These are phyloP conservation scores for Alternaria sp. DNA, from an alignment of 2,329 filamentous ascomycete species.

Conservation along the genomic window DNA sequence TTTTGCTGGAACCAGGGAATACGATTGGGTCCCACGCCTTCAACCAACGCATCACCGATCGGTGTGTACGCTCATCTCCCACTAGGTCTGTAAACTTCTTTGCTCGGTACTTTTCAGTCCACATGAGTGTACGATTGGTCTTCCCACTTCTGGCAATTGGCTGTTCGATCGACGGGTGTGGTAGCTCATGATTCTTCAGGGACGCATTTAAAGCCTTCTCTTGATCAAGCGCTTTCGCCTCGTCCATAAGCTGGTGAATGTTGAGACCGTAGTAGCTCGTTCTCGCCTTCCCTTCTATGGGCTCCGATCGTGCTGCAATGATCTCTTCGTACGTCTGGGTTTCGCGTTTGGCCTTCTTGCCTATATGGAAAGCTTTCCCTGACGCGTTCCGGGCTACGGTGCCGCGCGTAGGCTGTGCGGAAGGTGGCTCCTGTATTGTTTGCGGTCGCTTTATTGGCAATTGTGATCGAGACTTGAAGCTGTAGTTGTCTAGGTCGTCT, in stretches of 20 bases:
- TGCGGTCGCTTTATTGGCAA: slow-evolving; percentile 34
- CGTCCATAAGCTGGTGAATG: slow-evolving; percentile 82
- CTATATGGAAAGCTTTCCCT: slow-evolving; percentile 66
- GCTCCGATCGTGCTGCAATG: slow-evolving; percentile 71
- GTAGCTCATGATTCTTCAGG: slow-evolving; percentile 34
- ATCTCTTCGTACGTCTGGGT: slow-evolving; percentile 70
- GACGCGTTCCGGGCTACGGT: slow-evolving; percentile 58
- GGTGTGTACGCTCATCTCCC: slow-evolving; percentile 92
- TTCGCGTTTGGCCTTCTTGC: slow-evolving; percentile 60
- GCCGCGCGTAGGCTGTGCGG: slow-evolving; percentile 31
- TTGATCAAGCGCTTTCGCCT: slow-evolving; percentile 69
- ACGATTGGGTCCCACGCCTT: slow-evolving; percentile 94
- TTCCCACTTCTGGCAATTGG: slow-evolving; percentile 36
- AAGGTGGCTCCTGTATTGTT: slow-evolving; percentile 23
- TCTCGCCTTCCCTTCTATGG: slow-evolving; percentile 69
- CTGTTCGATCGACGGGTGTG: slow-evolving; percentile 53
- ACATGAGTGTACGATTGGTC: slow-evolving; percentile 67
- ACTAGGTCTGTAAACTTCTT: slow-evolving; percentile 91
- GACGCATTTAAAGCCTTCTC: slow-evolving; percentile 45
- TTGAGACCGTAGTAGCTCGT: slow-evolving; percentile 91
- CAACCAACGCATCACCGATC: slow-evolving; percentile 88
- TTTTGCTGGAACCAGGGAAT: slow-evolving; percentile 77
- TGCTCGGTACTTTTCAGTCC: slow-evolving; percentile 98
- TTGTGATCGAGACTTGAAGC: slow-evolving; percentile 37
- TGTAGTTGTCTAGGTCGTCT: slow-evolving; percentile 41